Evolutionary conservation across 805 yeast genomes (phyloP), one percentile per base, ranked within the genome.

Genomic region (Kluyveromyces aestuarii): DNA sequence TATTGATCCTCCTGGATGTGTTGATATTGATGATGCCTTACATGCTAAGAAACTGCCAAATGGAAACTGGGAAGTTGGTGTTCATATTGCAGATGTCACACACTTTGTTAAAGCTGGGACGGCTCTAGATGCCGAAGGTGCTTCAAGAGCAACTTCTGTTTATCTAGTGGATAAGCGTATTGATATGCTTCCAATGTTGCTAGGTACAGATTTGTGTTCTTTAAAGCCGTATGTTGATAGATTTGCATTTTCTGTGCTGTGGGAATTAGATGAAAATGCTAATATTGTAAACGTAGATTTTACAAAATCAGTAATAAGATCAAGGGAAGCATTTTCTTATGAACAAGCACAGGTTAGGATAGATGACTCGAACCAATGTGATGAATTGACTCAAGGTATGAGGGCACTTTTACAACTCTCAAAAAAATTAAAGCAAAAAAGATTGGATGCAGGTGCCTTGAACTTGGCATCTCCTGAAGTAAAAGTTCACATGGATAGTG

Each of bases 381-480:
- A 93, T 64, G 96, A 87, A 21, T 72, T 93, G 45, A 91, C 99
- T 0, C 66, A 81, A 52, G 93, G 96, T 27, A 88, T 93, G 90
- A 76, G 99, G 58, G 81, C 83, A 18, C 72, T 93, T 55, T 70
- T 93, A 47, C 67, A 72, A 42, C 68, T 93, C n/a, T 90, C 98
- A 2, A 87, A 87, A 61, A 81, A 82, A 55, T 72, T 93, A 59
- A 89, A 87, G 65, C 88, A 87, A 67, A 79, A 81, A 63, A 78
- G 99, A 66, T 69, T 90, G 59, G 91, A 84, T 54, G 93, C 95
- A 2, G 99, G 99, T 70, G 99, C 99, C 0, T 76, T 93, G 64
- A 93, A 93, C 65, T 73, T 93, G 57, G 96, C 99, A 0, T 88
- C 96, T 2, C 99, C 99, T 0, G 99, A 93, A 66, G 99, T 93